A percentile compares a stretch with the other conserved stretches of the same genome.
Conservation (phyloP, 805 yeast genomes). For the Barnettozyma wickerhamii region DNA sequence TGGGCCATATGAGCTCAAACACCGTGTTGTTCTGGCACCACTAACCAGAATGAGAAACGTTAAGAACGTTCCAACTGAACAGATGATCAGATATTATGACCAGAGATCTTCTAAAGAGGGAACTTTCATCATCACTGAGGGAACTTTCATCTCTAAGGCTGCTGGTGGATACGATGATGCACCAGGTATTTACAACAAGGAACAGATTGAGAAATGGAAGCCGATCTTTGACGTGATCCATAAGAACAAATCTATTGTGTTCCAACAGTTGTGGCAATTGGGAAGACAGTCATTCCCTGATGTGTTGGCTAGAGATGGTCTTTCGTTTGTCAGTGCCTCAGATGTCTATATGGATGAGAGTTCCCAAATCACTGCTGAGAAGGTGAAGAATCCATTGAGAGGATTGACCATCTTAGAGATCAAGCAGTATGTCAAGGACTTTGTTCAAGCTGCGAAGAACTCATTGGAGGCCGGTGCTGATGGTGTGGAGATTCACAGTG, state of each 20-base stretch:
- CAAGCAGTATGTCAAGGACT: slow-evolving; percentile 25
- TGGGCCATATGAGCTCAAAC: slow-evolving; percentile 2
- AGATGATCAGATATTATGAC: slow-evolving; percentile 44
- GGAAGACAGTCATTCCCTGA: slow-evolving; percentile 40
- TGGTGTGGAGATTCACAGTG: slow-evolving; percentile 38
- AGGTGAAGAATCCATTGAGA: slow-evolving; percentile 26
- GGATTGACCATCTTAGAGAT: slow-evolving; percentile 32
- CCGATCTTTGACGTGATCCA: slow-evolving; percentile 47
- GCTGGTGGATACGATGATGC: slow-evolving; percentile 40
- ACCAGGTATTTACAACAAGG: slow-evolving; percentile 48
- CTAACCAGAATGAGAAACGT: slow-evolving; percentile 41
- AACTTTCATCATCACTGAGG: slow-evolving; percentile 57
- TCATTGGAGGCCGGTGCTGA: slow-evolving; percentile 39
- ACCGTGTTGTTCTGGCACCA: slow-evolving; percentile 28
- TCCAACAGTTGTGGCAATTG: slow-evolving; percentile 51
- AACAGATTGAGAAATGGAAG: slow-evolving; percentile 47
- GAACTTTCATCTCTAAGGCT: slow-evolving; percentile 42
- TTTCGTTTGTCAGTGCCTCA: slow-evolving; percentile 38
- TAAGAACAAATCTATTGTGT: slow-evolving; percentile 39
- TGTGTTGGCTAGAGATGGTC: slow-evolving; percentile 31
- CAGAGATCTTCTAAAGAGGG: slow-evolving; percentile 55
- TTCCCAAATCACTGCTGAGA: slow-evolving; percentile 30
- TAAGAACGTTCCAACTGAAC: slow-evolving; percentile 34
- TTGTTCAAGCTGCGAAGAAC: slow-evolving; percentile 30
- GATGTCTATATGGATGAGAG: slow-evolving; percentile 32